These are phyloP conservation scores for Bocquillonia castaneifolia DNA, from an alignment of 441 rosid species.

Conservation along the genomic window DNA sequence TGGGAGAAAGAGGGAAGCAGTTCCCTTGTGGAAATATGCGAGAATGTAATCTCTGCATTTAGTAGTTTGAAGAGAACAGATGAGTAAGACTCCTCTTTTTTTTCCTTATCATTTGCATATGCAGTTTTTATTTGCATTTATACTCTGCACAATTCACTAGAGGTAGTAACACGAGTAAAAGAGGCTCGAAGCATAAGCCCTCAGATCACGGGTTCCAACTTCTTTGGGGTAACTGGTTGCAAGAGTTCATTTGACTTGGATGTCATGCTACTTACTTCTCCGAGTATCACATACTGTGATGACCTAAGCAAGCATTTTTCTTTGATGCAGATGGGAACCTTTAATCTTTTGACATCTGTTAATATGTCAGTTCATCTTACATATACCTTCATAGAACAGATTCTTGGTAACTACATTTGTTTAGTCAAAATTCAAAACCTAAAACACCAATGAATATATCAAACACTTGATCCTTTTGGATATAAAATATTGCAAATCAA, in stretches of 20 bases:
- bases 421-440: not conserved
- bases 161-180: not conserved
- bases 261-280: not conserved
- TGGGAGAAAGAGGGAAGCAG: constrained; percentile 25
- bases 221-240: not conserved
- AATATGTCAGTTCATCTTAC: not conserved
- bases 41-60: constrained; percentile 53
- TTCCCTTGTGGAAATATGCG: constrained; percentile 54
- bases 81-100: constrained; percentile 40
- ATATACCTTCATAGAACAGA: not conserved
- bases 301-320: not conserved
- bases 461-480: not conserved
- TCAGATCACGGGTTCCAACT: too few relatives aligned
- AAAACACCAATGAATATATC: not conserved
- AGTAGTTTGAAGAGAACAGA: constrained; percentile 41
- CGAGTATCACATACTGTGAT: not conserved
- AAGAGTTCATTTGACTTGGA: not conserved
- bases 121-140: not conserved
- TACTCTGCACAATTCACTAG: not conserved
- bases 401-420: not conserved
- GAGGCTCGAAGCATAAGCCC: not conserved
- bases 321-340: not conserved
- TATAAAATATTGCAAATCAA: not conserved
- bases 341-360: not conserved
- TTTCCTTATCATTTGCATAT: not conserved